Conservation (phyloP, 2,329 filamentous ascomycete species). For the Fusarium concolor region DNA sequence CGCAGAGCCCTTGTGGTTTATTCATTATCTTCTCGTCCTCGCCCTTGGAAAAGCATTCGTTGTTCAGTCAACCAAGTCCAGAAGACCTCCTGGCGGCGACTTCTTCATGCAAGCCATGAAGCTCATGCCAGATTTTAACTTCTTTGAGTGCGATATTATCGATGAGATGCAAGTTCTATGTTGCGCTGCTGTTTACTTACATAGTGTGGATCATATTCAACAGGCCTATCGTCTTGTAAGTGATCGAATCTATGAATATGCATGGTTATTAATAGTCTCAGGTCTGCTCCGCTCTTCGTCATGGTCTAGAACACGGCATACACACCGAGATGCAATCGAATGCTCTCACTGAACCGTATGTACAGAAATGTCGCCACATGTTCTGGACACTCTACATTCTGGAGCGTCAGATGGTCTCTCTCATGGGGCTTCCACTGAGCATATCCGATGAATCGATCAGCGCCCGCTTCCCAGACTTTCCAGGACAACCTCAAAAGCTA, state of each 20-base stretch:
- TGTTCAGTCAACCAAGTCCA: slow-evolving; percentile 33
- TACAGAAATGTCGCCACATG: slow-evolving; percentile 23
- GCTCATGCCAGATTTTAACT: slow-evolving; percentile 37
- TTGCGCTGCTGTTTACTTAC: slow-evolving; percentile 31
- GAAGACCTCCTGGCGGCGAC: slow-evolving; percentile 26
- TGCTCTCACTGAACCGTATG: slow-evolving; percentile 19
- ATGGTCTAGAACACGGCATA: slow-evolving; percentile 29
- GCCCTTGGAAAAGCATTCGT: slow-evolving; percentile 40
- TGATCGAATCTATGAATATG: fast-evolving
- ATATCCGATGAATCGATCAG: slow-evolving; percentile 37
- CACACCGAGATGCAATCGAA: slow-evolving; percentile 37
- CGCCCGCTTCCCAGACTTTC: slow-evolving; percentile 24
- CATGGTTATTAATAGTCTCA: background rate
- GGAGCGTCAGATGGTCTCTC: slow-evolving; percentile 33
- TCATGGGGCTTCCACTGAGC: slow-evolving; percentile 30
- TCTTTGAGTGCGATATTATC: slow-evolving; percentile 27
- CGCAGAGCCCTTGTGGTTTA: slow-evolving; percentile 29
- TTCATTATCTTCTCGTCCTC: slow-evolving; percentile 38
- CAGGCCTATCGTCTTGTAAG: slow-evolving; percentile 30
- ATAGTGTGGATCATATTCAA: slow-evolving; percentile 21
- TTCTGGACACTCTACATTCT: slow-evolving; percentile 41
- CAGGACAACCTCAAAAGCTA: slow-evolving; percentile 15
- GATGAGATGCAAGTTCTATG: slow-evolving; percentile 37
- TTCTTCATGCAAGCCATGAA: slow-evolving; percentile 39
- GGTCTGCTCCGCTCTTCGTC: slow-evolving; percentile 30